Evolutionary conservation across 305 asterid genomes (phyloP).

Genomic region (Fraxinus nigra): DNA sequence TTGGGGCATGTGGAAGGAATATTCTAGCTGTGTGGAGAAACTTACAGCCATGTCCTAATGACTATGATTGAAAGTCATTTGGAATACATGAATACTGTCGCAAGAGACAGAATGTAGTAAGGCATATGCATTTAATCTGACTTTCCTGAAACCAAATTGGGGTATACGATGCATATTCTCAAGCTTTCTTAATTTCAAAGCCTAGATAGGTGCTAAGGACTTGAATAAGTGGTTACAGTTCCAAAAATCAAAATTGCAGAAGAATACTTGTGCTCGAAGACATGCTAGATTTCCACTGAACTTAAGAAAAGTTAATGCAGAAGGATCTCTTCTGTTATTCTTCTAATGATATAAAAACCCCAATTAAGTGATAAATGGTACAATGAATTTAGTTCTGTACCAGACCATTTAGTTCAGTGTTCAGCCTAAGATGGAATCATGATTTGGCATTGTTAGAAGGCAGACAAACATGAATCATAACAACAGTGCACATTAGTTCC

Average conservation of each 20-base stretch:
- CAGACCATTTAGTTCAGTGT: conserved; percentile 8
- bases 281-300: neutral
- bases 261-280: neutral
- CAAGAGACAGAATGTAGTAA: neutral
- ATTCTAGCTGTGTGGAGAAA: neutral
- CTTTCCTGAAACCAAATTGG: neutral
- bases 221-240: neutral
- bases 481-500: neutral
- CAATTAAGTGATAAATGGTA: neutral
- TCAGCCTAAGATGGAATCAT: neutral
- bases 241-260: neutral
- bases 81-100: conserved; percentile 9
- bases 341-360: neutral
- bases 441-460: neutral
- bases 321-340: neutral
- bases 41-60: neutral
- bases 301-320: neutral
- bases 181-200: neutral
- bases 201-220: neutral
- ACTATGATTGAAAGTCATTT: neutral
- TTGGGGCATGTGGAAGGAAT: neutral
- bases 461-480: neutral
- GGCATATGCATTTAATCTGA: neutral
- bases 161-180: neutral
- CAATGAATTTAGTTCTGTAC: neutral